Evolutionary conservation across 768 basidiomycete genomes (phyloP).

Genomic region (Xerocomellus amylosporus): DNA sequence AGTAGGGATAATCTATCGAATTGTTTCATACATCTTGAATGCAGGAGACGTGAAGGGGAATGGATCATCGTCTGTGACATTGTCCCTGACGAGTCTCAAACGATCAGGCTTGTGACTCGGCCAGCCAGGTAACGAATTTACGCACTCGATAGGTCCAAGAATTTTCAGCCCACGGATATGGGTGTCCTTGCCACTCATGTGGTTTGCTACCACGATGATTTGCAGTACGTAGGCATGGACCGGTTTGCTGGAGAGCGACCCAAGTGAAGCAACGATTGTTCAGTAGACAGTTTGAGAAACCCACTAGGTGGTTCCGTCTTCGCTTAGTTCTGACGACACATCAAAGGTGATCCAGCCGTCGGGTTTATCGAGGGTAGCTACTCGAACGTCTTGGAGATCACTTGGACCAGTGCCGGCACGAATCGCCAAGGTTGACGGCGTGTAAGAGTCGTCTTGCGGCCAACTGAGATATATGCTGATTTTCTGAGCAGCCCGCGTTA

Average conservation of each 20-base stretch:
- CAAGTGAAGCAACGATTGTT: neutral
- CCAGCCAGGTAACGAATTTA: neutral
- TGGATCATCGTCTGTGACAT: conserved; percentile 57
- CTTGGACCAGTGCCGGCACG: conserved; percentile 89
- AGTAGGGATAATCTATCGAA: conserved; percentile 48
- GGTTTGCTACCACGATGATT: conserved; percentile 86
- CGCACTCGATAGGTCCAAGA: conserved; percentile 83
- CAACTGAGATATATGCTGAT: conserved; percentile 80
- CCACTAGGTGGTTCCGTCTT: conserved; percentile 78
- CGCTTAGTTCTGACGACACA: conserved; percentile 73
- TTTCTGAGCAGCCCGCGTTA: conserved; percentile 53
- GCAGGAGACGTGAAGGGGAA: conserved; percentile 62
- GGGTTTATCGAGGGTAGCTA: conserved; percentile 84
- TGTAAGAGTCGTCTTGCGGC: conserved; percentile 92
- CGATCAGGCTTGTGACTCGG: neutral
- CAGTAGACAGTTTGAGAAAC: conserved; percentile 24
- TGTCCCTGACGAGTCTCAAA: conserved; percentile 35
- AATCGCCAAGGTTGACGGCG: conserved; percentile 86
- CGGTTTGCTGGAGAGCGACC: conserved; percentile 57
- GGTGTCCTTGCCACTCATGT: conserved; percentile 98
- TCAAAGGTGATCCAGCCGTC: conserved; percentile 93
- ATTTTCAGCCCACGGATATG: conserved; percentile 90
- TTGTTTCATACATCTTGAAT: conserved; percentile 77
- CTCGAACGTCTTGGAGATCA: conserved; percentile 89
- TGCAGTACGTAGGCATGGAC: conserved; percentile 89